These are phyloP conservation scores for Luvunga scandens DNA, from an alignment of 345 rosid genomes.

Conservation along the genomic window DNA sequence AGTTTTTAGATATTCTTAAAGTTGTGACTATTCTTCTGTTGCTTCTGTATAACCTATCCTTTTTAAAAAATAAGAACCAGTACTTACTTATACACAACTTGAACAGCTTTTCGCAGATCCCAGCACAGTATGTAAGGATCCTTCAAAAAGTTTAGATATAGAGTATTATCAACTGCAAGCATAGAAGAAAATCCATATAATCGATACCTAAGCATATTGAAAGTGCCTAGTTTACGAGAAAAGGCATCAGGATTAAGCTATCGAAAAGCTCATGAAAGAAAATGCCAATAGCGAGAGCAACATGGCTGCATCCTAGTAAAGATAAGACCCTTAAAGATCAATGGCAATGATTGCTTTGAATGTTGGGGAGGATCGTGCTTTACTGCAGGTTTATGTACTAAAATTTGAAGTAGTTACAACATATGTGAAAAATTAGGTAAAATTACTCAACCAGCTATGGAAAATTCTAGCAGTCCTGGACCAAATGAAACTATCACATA, in stretches of 20 bases:
- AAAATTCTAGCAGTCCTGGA: background rate
- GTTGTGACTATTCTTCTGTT: background rate
- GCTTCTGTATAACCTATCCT: background rate
- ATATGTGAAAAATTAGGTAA: background rate
- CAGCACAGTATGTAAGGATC: constrained; percentile 96
- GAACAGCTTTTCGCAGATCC: constrained; percentile 86
- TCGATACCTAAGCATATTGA: background rate
- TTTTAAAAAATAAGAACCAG: background rate
- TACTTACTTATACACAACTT: constrained; percentile 87
- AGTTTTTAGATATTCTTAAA: background rate
- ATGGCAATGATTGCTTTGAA: background rate
- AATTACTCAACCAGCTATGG: background rate
- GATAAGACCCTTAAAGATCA: background rate
- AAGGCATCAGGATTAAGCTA: background rate
- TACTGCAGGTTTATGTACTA: background rate
- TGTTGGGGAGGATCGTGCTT: background rate
- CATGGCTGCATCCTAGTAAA: background rate
- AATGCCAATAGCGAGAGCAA: background rate
- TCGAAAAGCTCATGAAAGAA: background rate
- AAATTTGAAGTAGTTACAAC: background rate
- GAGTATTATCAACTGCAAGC: background rate
- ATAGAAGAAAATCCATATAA: background rate
- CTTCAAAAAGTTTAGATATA: constrained; percentile 32
- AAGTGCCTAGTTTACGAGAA: constrained; percentile 1
- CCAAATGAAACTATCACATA: background rate